A percentile compares a stretch with the other conserved stretches of the same genome.
These are phyloP conservation scores for Stevia rebaudiana DNA, from an alignment of 140 eudicot species.

Conservation along the genomic window DNA sequence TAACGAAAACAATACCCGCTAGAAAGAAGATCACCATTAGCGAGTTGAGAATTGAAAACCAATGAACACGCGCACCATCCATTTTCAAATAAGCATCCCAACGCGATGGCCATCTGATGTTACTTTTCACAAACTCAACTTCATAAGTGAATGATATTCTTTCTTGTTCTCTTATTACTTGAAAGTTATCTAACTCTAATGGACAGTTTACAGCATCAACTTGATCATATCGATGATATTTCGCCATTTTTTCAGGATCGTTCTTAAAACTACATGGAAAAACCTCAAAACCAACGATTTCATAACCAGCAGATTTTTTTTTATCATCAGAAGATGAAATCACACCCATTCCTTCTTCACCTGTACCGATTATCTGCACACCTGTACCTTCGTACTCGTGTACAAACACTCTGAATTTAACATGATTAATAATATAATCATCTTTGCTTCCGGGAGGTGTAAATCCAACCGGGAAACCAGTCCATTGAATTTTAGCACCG, in stretches of 20 bases:
- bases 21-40: constrained; percentile 64
- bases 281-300: constrained; percentile 74
- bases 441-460: constrained; percentile 37
- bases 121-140: constrained; percentile 68
- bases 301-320: constrained; percentile 57
- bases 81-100: constrained; percentile 82
- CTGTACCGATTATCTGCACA: constrained; percentile 63
- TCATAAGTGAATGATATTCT: constrained; percentile 57
- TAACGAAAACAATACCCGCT: constrained; percentile 73
- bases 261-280: constrained; percentile 61
- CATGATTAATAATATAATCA: constrained; percentile 67
- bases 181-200: constrained; percentile 42
- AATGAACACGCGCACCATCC: constrained; percentile 79
- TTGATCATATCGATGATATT: constrained; percentile 50
- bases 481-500: constrained; percentile 65
- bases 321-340: constrained; percentile 55
- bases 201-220: constrained; percentile 46
- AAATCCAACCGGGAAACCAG: constrained; percentile 67
- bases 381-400: constrained; percentile 70
- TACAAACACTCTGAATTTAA: constrained; percentile 52
- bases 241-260: constrained; percentile 54
- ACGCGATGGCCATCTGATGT: constrained; percentile 72
- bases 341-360: constrained; percentile 77
- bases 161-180: constrained; percentile 58
- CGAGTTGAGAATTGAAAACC: constrained; percentile 74